Percentiles rank a stretch among this genome's conserved stretches.
Evolutionary conservation across 305 asterid genomes (phyloP).

Genomic region (Rubia tinctorum): DNA sequence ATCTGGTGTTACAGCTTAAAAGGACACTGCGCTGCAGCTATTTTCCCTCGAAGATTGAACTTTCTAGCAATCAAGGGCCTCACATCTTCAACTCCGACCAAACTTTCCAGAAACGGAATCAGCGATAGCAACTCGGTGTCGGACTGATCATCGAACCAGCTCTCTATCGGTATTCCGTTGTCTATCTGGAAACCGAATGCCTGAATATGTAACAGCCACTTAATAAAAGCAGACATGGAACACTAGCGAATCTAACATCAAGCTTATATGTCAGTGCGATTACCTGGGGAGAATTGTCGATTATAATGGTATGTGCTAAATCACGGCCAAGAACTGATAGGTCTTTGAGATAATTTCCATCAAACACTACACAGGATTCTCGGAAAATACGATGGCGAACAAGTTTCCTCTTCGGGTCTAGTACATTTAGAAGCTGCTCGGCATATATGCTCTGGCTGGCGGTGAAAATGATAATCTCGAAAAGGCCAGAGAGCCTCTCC

Average conservation of each 20-base stretch:
- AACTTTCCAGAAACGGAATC: constrained; percentile 85
- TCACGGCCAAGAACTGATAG: constrained; percentile 98
- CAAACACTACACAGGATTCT: constrained; percentile 84
- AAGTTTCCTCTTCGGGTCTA: constrained; percentile 88
- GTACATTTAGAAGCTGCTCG: constrained; percentile 79
- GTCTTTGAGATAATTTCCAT: constrained; percentile 95
- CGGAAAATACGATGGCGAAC: constrained; percentile 97
- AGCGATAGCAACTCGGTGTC: constrained; percentile 60
- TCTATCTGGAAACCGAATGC: constrained; percentile 99
- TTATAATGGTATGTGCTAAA: constrained; percentile 72
- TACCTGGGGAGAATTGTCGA: constrained; percentile 99
- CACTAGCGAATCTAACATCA: too few species aligned
- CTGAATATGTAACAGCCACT: constrained; percentile 30
- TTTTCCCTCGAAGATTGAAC: constrained; percentile 68
- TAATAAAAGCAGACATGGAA: too few species aligned
- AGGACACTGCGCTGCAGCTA: constrained; percentile 75
- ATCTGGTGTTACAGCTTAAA: constrained; percentile 31
- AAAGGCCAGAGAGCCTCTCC: constrained; percentile 68
- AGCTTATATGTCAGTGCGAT: neutral
- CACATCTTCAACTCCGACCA: constrained; percentile 78
- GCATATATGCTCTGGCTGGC: constrained; percentile 99
- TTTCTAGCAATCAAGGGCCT: constrained; percentile 69
- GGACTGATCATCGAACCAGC: constrained; percentile 88
- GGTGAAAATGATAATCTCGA: constrained; percentile 90
- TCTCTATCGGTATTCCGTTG: constrained; percentile 95